A percentile compares a stretch with the other conserved stretches of the same genome.
Evolutionary conservation across 2,329 filamentous ascomycete species (phyloP).

Genomic region (Fusarium sp.): DNA sequence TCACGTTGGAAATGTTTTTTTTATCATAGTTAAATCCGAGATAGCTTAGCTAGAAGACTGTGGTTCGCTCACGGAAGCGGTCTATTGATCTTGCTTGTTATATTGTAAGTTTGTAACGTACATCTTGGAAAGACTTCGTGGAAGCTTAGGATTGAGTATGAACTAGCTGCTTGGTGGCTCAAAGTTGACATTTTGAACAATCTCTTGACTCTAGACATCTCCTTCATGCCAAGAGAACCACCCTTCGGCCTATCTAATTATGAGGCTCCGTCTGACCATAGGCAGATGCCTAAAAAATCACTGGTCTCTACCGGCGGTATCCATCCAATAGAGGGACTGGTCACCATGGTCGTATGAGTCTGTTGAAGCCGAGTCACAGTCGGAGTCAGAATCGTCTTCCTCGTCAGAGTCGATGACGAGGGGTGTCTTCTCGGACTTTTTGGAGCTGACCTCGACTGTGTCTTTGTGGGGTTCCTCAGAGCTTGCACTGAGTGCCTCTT

Average conservation of each 20-base stretch:
- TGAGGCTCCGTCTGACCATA: background rate
- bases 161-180: too few relatives aligned
- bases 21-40: too few relatives aligned
- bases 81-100: too few relatives aligned
- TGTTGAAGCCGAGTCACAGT: background rate
- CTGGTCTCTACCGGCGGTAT: background rate
- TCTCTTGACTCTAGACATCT: background rate
- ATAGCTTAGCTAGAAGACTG: too few relatives aligned
- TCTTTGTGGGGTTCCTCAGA: background rate
- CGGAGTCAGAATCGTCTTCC: background rate
- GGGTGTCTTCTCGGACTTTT: background rate
- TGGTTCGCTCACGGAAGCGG: too few relatives aligned
- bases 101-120: too few relatives aligned
- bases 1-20: too few relatives aligned
- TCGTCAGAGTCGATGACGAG: background rate
- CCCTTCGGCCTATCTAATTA: background rate
- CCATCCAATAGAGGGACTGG: background rate
- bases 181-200: background rate
- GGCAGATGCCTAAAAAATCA: background rate
- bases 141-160: too few relatives aligned
- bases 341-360: background rate
- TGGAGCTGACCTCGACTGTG: background rate
- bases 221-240: background rate
- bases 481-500: background rate
- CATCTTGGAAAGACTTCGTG: too few relatives aligned